phyloP scores from a whole-genome alignment of 2,329 filamentous ascomycete species.

The Xylaria multiplex region DNA sequence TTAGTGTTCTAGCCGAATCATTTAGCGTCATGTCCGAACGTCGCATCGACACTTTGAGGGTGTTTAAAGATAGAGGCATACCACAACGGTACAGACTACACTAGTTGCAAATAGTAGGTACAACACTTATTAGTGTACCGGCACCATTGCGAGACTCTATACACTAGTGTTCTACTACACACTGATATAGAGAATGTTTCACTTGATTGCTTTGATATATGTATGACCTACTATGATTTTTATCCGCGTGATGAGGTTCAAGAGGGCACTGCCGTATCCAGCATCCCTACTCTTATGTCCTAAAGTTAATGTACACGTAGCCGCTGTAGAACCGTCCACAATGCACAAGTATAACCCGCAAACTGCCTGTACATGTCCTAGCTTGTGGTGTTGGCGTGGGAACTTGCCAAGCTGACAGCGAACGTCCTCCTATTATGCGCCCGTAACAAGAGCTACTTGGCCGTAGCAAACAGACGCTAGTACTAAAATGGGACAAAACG shows the following conservation, averaged over 20 bases:
- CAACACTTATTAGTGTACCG: neutral
- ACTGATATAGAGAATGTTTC: neutral
- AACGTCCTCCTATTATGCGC: slow-evolving; percentile 11
- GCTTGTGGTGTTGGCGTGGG: neutral
- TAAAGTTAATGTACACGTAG: slow-evolving; percentile 6
- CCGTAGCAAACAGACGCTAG: slow-evolving; percentile 18
- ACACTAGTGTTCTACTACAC: no score
- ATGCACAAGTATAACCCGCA: neutral
- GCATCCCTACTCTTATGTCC: neutral
- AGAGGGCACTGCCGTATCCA: neutral
- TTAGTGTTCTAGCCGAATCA: slow-evolving; percentile 1
- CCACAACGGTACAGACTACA: neutral
- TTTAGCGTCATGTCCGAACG: slow-evolving; percentile 2
- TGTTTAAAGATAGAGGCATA: slow-evolving; percentile 10
- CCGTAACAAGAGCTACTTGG: slow-evolving; percentile 11
- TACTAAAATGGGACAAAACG: slow-evolving; percentile 11
- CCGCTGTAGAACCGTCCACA: neutral
- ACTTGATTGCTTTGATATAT: neutral
- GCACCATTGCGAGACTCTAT: no score
- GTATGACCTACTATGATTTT: neutral
- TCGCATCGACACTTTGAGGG: slow-evolving; percentile 15
- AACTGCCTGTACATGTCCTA: neutral
- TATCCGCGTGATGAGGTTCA: no score
- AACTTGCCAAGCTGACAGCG: slow-evolving; percentile 25
- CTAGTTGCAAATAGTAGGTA: neutral